Evolutionary conservation across 441 rosid species (phyloP), one percentile per base, ranked within the genome.

Genomic region (Adansonia gregorii): DNA sequence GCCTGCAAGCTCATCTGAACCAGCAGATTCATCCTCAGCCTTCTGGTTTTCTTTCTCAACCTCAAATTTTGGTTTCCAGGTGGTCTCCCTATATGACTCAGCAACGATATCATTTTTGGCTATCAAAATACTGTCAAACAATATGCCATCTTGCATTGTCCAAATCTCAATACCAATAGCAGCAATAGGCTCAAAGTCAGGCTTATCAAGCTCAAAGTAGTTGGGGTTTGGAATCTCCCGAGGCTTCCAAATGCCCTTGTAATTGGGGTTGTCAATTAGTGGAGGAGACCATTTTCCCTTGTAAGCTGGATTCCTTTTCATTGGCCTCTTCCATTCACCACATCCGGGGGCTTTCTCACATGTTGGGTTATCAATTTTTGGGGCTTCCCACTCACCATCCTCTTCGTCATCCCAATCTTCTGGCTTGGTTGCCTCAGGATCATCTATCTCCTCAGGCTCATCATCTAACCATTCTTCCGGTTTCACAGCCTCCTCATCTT

Each of bases 401-500:
- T 95, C 99, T 81, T 95, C 99, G 0, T 95, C 99, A 82, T 94
- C 97, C 99, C 99, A 94, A 82, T 95, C 99, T 78, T 95, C 98
- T 7, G 99, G 98, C 79, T 95, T 95, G 69, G 93, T 75, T 8
- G 99, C 99, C 17, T 94, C 97, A 1, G 99, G 97, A 81, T 95
- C 99, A 56, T 95, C 97, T 6, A 95, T 81, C 84, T 94, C 99
- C 86, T 95, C 99, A 43, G 98, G 95, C 85, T 94, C 98, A 43
- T 94, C 97, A 66, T 94, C 97, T 69, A 95, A 81, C 99, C 98
- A 95, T 72, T 97, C 99, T 82, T 94, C 94, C 0, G 99, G 99
- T 88, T 95, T 94, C 85, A 82, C 93, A 75, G 99, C 98, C 1
- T 94, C 98, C 78, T 85, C 95, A 78, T 95, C 99, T 78, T 78